A percentile compares a stretch with the other conserved stretches of the same genome.
Evolutionary conservation across 2,329 filamentous ascomycete species (phyloP).

Genomic region (Aulographum hederae): DNA sequence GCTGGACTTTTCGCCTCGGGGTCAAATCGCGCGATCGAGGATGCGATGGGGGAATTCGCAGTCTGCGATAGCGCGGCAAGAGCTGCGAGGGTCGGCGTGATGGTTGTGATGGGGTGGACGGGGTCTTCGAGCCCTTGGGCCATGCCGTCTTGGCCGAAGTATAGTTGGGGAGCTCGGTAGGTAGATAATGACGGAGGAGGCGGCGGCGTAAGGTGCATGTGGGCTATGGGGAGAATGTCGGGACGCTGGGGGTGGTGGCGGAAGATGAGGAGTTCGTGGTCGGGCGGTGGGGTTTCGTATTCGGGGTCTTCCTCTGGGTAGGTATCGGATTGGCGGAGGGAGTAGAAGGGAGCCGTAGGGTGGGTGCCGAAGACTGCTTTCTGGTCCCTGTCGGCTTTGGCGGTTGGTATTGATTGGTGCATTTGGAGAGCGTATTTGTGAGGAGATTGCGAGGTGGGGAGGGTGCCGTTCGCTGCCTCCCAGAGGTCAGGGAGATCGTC

Average conservation of each 20-base stretch:
- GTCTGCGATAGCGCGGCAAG: conserved; percentile 26
- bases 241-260: conserved; percentile 20
- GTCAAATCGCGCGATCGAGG: conserved; percentile 44
- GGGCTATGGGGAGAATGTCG: conserved; percentile 15
- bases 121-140: conserved; percentile 10
- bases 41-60: conserved; percentile 24
- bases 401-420: conserved; percentile 29
- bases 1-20: conserved; percentile 46
- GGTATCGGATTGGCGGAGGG: conserved; percentile 39
- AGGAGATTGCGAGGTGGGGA: conserved; percentile 8
- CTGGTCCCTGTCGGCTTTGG: too few species aligned
- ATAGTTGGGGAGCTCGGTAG: background rate
- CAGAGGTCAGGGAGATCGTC: conserved; percentile 47
- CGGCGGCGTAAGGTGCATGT: conserved; percentile 18
- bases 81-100: conserved; percentile 29
- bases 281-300: conserved; percentile 32
- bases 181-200: conserved; percentile 11
- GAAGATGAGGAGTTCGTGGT: conserved; percentile 20
- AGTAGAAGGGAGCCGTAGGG: conserved; percentile 52
- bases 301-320: conserved; percentile 36
- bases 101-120: conserved; percentile 15
- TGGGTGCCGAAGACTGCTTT: conserved; percentile 52
- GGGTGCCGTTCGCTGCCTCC: conserved; percentile 46
- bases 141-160: conserved; percentile 13
- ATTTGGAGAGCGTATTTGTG: conserved; percentile 20